A percentile compares a stretch with the other conserved stretches of the same genome.
These are phyloP conservation scores for Auricularia sp. DNA, from an alignment of 768 basidiomycete genomes.

Conservation along the genomic window DNA sequence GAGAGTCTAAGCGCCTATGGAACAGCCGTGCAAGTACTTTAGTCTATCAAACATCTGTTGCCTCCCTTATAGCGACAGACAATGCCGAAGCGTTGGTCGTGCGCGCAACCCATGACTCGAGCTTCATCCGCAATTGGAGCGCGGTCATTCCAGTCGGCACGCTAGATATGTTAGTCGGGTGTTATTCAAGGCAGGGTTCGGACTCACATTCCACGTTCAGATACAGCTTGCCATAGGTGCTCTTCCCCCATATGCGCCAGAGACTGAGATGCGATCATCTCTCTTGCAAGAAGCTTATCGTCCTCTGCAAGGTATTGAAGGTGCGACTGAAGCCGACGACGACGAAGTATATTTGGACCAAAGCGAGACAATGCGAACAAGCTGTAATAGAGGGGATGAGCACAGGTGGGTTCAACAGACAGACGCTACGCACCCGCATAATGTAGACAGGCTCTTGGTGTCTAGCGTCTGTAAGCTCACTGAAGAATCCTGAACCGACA, in stretches of 20 bases:
- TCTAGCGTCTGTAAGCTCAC: constrained; percentile 22
- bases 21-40: too few relatives aligned
- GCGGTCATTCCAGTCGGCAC: too few relatives aligned
- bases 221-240: neutral
- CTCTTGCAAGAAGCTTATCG: constrained; percentile 26
- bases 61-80: too few relatives aligned
- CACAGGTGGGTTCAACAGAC: constrained; percentile 27
- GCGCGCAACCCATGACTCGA: too few relatives aligned
- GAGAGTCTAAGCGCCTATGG: too few relatives aligned
- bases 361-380: constrained; percentile 27
- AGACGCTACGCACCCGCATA: constrained; percentile 47
- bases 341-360: constrained; percentile 27
- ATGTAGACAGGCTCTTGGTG: constrained; percentile 27
- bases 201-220: constrained; percentile 3
- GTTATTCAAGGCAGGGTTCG: too few relatives aligned
- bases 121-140: too few relatives aligned
- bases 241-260: neutral
- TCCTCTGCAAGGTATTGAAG: constrained; percentile 41
- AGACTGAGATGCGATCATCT: constrained; percentile 11
- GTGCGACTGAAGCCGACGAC: constrained; percentile 28
- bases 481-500: neutral
- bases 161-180: too few relatives aligned
- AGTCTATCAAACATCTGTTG: too few relatives aligned
- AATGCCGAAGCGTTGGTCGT: too few relatives aligned
- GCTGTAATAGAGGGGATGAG: constrained; percentile 5